Evolutionary conservation across 306 rosid species (phyloP), one percentile per base, ranked within the genome.

Genomic region (Castanea sativa): DNA sequence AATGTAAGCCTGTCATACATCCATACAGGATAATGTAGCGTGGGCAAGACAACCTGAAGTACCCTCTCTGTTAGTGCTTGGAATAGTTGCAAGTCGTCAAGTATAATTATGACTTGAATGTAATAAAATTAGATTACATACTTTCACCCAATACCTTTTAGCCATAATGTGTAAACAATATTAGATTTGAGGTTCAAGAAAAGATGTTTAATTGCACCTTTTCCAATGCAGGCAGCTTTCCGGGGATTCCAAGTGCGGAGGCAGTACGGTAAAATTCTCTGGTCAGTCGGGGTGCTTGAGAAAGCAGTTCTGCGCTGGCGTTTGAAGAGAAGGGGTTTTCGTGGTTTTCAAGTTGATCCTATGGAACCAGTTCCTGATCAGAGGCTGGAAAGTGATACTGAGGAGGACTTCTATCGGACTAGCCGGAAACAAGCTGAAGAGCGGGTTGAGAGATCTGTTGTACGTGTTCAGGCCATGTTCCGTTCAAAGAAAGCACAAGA

Each of bases 261-360:
- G 91, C 92, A 93, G 55, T 96, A 96, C 76, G 43, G 78, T n/a
- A 91, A 91, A 89, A 88, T 96, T 74, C 72, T 96, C 18, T 96
- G 99, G 98, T 90, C 94, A 2, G 99, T 96, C 5, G 86, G 98
- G 61, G 90, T 96, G 81, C 87, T 96, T 71, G 99, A 96, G 87
- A 95, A 95, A 87, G 98, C 83, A 76, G 72, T 95, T 86, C 76
- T 95, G 69, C 91, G 99, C 27, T 95, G 99, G 99, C 98, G 98
- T 71, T 79, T 84, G 16, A 95, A 89, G 92, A 87, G 99, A 83
- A 89, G 52, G 76, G 99, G 99, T 23, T 90, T 96, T 71, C 97
- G 99, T 6, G 99, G 99, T 53, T 94, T 96, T 21, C 86, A 74
- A 20, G 87, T 91, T 76, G 83, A 82, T 67, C 84, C 90, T 1